Evolutionary conservation across 768 basidiomycete species (phyloP).

Genomic region (Pleurotus djamor): DNA sequence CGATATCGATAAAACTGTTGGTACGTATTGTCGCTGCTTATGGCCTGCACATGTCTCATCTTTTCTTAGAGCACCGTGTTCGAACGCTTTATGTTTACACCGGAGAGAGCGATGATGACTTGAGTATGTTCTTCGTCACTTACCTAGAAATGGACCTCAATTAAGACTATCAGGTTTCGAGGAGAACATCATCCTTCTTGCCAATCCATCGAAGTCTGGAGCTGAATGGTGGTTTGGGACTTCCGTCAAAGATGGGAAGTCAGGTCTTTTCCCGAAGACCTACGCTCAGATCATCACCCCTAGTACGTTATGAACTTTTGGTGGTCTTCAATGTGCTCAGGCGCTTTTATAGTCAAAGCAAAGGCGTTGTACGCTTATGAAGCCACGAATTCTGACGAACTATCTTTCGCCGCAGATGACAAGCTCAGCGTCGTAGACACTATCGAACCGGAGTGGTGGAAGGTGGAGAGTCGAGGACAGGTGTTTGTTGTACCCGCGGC

Average conservation of each 20-base stretch:
- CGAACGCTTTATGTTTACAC: constrained; percentile 84
- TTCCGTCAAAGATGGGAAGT: constrained; percentile 55
- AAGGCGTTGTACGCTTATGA: constrained; percentile 81
- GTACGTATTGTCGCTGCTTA: constrained; percentile 34
- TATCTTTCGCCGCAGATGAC: constrained; percentile 85
- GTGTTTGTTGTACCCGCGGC: constrained; percentile 91
- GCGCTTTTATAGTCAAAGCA: constrained; percentile 49
- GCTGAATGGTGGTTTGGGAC: constrained; percentile 96
- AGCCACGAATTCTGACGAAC: constrained; percentile 71
- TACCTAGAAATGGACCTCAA: not conserved
- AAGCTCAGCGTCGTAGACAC: constrained; percentile 75
- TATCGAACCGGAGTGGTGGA: constrained; percentile 93
- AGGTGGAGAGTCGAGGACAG: constrained; percentile 82
- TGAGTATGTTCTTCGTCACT: constrained; percentile 51
- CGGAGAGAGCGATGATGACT: constrained; percentile 85
- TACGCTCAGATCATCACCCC: constrained; percentile 76
- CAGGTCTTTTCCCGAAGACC: constrained; percentile 88
- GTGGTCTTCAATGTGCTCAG: not conserved
- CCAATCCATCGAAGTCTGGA: constrained; percentile 82
- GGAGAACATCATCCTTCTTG: constrained; percentile 74
- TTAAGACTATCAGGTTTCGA: constrained; percentile 56
- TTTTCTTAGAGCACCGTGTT: constrained; percentile 60
- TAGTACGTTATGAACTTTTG: constrained; percentile 42
- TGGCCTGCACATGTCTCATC: not conserved
- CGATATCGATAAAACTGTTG: constrained; percentile 66